Base-by-base conservation (phyloP, 108 stramenopile genomes). In the Skeletonema menzelii region DNA sequence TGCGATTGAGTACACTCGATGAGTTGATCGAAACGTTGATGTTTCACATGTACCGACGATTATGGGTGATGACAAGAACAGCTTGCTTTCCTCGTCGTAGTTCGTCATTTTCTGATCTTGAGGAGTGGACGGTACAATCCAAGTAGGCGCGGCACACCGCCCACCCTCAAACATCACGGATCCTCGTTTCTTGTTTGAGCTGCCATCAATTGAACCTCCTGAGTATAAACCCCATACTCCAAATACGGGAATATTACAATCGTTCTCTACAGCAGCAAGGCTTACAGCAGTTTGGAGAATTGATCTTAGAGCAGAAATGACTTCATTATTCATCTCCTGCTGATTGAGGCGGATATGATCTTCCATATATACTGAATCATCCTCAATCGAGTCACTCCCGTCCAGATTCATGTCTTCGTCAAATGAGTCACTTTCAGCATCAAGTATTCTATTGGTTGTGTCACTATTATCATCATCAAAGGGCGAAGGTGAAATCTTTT, bases 211-310 rank as follows among this genome's bases (percentile, higher is more conserved):
- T 4, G 19, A 60, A 37, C 40, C 47, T 32, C 81, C 81, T 17
- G 31, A 8, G 69, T 91, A 91, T 15, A 40, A 32, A 19, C 89
- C 89, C 93, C 93, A 94, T 14, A 90, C 59, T 19, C 93, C 93
- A 85, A 94, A 88, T 47, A 82, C 83, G 17, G 93, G 93, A 47
- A 94, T 87, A 35, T 71, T 55, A 60, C 87, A 91, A 19, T 85
- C 78, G 62, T 83, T 85, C 55, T 86, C 84, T 10, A 82, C 56
- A 8, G 80, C 77, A 10, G 93, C 93, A 37, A 75, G 59, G 68
- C 91, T 91, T 60, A 94, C 56, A 13, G 91, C 82, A 15, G 84
- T 90, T 78, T 94, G 93, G 32, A 94, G 65, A 15, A 82, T 32
- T 6, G 76, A 56, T 19, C 65, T 55, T 1, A 77, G 59, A 1